These are phyloP conservation scores for Nemania bipapillata DNA, from an alignment of 2,329 filamentous ascomycete genomes.

Conservation along the genomic window DNA sequence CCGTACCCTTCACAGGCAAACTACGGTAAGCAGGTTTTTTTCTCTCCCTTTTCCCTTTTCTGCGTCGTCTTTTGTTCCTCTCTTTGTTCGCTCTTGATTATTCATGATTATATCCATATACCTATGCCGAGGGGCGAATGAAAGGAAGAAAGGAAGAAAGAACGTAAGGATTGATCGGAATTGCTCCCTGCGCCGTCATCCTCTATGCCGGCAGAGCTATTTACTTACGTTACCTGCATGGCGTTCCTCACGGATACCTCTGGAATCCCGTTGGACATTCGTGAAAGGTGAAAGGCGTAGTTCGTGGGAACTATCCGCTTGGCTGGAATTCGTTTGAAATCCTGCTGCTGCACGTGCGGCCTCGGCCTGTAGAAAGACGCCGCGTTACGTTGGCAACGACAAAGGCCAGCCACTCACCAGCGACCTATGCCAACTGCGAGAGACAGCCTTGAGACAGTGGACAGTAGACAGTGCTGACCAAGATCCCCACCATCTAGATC, in stretches of 20 bases:
- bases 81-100: slow-evolving; percentile 17
- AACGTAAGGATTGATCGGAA: slow-evolving; percentile 13
- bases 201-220: slow-evolving; percentile 15
- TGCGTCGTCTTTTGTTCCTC: not conserved
- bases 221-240: slow-evolving; percentile 21
- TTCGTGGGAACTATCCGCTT: slow-evolving; percentile 12
- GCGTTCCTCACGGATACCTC: not conserved
- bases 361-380: slow-evolving; percentile 34
- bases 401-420: slow-evolving; percentile 24
- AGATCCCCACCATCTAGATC: slow-evolving; percentile 57
- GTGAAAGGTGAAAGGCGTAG: slow-evolving; percentile 12
- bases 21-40: slow-evolving; percentile 21
- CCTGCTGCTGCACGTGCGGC: slow-evolving; percentile 21
- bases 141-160: slow-evolving; percentile 8
- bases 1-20: slow-evolving; percentile 21
- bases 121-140: not conserved
- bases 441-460: slow-evolving; percentile 24
- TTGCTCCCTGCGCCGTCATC: slow-evolving; percentile 7
- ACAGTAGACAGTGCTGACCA: slow-evolving; percentile 52
- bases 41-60: not conserved
- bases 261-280: slow-evolving; percentile 24
- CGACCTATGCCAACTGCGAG: slow-evolving; percentile 38
- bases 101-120: slow-evolving; percentile 4
- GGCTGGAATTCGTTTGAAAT: slow-evolving; percentile 21
- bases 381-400: slow-evolving; percentile 27